Evolutionary conservation across 352 stramenopile species (phyloP).

Genomic region (Labyrinthula sp.): DNA sequence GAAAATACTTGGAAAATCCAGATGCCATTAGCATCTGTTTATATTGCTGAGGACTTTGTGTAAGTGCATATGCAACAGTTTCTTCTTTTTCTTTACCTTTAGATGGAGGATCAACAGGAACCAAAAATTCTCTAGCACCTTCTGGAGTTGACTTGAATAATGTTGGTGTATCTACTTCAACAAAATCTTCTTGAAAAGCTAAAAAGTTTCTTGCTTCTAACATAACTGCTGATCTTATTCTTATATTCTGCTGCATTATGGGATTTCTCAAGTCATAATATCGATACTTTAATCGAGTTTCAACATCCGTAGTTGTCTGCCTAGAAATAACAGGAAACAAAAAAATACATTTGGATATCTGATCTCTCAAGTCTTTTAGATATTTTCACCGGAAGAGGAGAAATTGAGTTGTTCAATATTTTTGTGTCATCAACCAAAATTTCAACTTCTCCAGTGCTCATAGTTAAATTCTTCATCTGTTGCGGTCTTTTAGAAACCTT

Average conservation of each 20-base stretch:
- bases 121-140: constrained; percentile 55
- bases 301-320: constrained; percentile 47
- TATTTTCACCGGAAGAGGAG: constrained; percentile 36
- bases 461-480: constrained; percentile 47
- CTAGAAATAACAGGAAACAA: no score
- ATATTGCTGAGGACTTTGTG: constrained; percentile 66
- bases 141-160: constrained; percentile 63
- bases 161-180: constrained; percentile 62
- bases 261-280: constrained; percentile 53
- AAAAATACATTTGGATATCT: constrained; percentile 5
- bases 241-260: constrained; percentile 50
- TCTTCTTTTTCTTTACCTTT: constrained; percentile 42
- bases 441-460: constrained; percentile 50
- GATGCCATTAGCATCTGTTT: constrained; percentile 69
- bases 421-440: constrained; percentile 44
- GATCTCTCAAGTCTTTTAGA: not conserved
- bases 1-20: constrained; percentile 59
- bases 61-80: constrained; percentile 45
- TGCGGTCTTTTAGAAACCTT: not conserved
- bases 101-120: constrained; percentile 38
- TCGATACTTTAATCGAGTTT: constrained; percentile 48
- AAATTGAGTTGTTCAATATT: constrained; percentile 42
- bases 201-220: constrained; percentile 38
- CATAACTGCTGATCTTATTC: constrained; percentile 46
- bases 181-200: constrained; percentile 39